Evolutionary conservation across 345 rosid genomes (phyloP), one percentile per base, ranked within the genome.

Genomic region (Eutrema yunnanense): DNA sequence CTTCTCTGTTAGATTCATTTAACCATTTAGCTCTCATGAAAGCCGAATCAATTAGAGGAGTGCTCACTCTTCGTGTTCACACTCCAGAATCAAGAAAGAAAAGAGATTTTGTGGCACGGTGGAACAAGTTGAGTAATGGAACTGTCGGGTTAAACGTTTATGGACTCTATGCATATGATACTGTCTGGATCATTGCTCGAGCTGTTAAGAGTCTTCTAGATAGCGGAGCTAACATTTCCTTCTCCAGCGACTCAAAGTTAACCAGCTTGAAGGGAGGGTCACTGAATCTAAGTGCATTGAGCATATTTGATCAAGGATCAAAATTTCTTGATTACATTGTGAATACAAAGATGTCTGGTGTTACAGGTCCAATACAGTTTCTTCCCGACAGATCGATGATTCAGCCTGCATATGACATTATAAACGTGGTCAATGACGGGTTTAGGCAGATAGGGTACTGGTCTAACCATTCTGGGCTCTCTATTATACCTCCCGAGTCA

Each of bases 381-480:
- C 77, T 69, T 75, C 67, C 72, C 0, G 96, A 91, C 58, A 79
- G 97, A 55, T 82, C 90, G 30, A 58, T 85, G 67, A 6, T 74
- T 30, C 74, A 75, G 72, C 98, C 98, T 71, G 71, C 98, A 0
- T 94, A 65, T 65, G 97, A 90, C 38, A 77, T 94, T 65, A 82
- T 94, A 42, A 91, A 89, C 50, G 79, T 74, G 11, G 69, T 84
- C 52, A 77, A 80, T 38, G 67, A 54, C 11, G 92, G 87, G 55
- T 65, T 69, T 68, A 73, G 46, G 72, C 86, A 26, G 78, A 82
- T 91, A 32, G 98, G 98, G 19, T 94, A 82, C 83, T 94, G 98
- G 98, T 86, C 97, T 59, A 90, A 90, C 84, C 73, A 94, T 49
- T 90, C 98, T 5, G 90, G 96, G 3, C 84, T 94, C 46, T 93